Evolutionary conservation across 441 rosid species (phyloP).

Genomic region (Arabidopsis hybrid): DNA sequence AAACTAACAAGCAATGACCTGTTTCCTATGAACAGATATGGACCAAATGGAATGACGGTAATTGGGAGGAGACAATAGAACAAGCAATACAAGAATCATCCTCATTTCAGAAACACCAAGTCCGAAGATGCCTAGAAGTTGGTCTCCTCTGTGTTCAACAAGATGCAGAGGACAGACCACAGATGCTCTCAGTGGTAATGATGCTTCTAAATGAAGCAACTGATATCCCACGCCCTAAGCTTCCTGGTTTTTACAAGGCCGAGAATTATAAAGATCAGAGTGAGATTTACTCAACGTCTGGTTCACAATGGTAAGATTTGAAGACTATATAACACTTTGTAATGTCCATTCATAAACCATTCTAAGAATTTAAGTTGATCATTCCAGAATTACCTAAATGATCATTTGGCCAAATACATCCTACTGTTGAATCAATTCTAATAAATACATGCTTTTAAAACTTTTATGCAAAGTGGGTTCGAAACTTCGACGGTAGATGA

Average conservation of each 20-base stretch:
- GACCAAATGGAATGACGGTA: neutral
- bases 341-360: too few species aligned
- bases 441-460: conserved; percentile 3
- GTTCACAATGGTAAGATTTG: too few species aligned
- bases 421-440: too few species aligned
- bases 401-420: too few species aligned
- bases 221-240: neutral
- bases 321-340: too few species aligned
- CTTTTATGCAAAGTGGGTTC: conserved; percentile 34
- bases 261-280: neutral
- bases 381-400: too few species aligned
- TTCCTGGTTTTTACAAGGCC: neutral
- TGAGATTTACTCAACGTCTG: too few species aligned
- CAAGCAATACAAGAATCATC: neutral
- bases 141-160: neutral
- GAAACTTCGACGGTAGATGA: conserved; percentile 38
- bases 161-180: neutral
- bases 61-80: neutral
- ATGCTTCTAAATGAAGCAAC: neutral
- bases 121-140: neutral
- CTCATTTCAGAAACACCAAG: neutral
- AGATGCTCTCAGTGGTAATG: neutral
- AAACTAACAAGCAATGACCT: neutral
- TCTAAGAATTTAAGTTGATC: too few species aligned
- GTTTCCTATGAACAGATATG: neutral